A percentile compares a stretch with the other conserved stretches of the same genome.
Evolutionary conservation across 192 early-diverging fungal genomes (phyloP).

Genomic region (Backusella luteola): DNA sequence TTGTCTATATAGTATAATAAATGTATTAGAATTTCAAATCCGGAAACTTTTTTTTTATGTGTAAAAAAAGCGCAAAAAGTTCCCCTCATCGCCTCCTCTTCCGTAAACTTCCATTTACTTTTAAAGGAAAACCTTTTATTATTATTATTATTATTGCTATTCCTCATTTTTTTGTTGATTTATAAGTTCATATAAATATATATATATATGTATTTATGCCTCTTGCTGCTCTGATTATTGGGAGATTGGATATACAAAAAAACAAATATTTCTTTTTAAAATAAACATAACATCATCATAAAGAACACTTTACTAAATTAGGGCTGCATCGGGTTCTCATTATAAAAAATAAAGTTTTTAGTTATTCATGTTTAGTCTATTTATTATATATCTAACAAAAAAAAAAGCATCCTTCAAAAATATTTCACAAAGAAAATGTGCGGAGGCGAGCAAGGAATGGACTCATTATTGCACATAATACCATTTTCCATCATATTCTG

Average conservation of each 20-base stretch:
- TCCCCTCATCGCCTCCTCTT: background rate
- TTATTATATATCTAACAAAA: no score
- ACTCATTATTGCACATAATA: background rate
- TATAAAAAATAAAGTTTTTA: no score
- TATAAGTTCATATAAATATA: background rate
- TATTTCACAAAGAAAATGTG: background rate
- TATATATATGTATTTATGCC: background rate
- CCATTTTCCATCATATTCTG: constrained; percentile 12
- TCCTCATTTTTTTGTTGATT: background rate
- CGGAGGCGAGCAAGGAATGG: background rate
- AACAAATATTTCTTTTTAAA: no score
- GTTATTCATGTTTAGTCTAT: no score
- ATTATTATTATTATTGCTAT: background rate
- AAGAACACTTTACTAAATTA: no score
- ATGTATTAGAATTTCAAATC: no score
- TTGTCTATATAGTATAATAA: background rate
- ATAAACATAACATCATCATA: no score
- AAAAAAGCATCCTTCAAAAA: background rate
- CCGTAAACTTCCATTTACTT: background rate
- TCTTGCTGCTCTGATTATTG: no score
- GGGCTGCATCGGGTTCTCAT: no score
- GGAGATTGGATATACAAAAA: no score
- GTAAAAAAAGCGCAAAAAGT: background rate
- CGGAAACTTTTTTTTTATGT: no score
- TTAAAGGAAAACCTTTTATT: background rate